Conservation (phyloP, 352 stramenopile species). For the Globisporangium ultimum region DNA sequence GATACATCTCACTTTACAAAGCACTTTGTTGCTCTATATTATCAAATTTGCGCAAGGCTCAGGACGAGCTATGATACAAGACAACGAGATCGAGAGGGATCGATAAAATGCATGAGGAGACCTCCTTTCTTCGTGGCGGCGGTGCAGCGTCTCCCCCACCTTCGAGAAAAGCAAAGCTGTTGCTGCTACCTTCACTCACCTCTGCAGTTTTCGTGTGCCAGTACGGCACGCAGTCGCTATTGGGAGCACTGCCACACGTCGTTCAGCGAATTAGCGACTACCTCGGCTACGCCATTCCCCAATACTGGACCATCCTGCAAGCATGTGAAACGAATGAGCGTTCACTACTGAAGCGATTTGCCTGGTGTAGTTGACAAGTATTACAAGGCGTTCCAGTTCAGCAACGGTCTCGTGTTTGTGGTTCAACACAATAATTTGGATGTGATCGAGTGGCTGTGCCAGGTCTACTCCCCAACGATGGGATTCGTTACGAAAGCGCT, state of each 20-base stretch:
- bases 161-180: background rate
- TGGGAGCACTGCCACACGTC: slow-evolving; percentile 1
- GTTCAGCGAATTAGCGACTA: background rate
- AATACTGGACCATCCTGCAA: background rate
- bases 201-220: background rate
- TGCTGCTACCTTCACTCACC: background rate
- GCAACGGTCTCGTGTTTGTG: background rate
- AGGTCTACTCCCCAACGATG: background rate
- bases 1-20: no score
- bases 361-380: no score
- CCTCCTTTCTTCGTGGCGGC: no score
- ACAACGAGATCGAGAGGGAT: no score
- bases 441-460: background rate
- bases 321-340: background rate
- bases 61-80: no score
- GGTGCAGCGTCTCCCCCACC: background rate
- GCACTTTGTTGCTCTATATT: no score
- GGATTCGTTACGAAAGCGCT: background rate
- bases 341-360: background rate
- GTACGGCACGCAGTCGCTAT: no score
- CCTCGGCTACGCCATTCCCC: background rate
- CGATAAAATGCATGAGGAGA: no score
- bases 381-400: slow-evolving; percentile 3
- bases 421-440: background rate
- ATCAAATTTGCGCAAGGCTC: no score